Evolutionary conservation across 257 asterid species (phyloP), one percentile per base, ranked within the genome.

Genomic region (Solanum dulcamara): DNA sequence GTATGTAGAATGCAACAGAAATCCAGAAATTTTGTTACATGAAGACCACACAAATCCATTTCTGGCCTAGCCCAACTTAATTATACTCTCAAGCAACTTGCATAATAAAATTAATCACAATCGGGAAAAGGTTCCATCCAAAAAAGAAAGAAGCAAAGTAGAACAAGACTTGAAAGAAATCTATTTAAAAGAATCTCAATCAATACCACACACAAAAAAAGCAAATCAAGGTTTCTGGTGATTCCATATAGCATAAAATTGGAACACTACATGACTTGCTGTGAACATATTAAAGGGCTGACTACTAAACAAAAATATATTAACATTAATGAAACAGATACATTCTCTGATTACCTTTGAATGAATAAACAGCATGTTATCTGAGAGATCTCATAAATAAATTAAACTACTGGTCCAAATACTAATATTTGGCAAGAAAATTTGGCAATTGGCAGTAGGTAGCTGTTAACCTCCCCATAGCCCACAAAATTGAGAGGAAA

Each of bases 401-500:
- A 35, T 4, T 59, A 32, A 57, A 82, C 64, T 40, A 66, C 18
- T 26, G 60, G 37, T 66, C 55, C 37, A 28, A 38, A 82, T 57
- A 30, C 18, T 35, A 48, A 81, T 81, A 59, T 59, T 81, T 81
- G 40, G 85, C n/a, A 24, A 59, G 57, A 9, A 59, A 60, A 38
- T 59, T 57, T 35, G 74, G 50, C 38, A 26, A 75, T 75, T 46
- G 83, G 77, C 85, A 60, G 40, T 60, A 26, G 28, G 44, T 60
- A 40, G 44, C 24, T 48, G 64, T 48, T 79, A 79, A 28, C 18
- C 64, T 75, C 26, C 28, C 55, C 60, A 48, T 72, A 60, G 85
- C 46, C 85, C 77, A 60, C 55, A 80, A 79, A 79, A 15, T 59
- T 60, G 86, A 44, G 83, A 71, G 86, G 86, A 74, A 87, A 88